Conservation (phyloP, 1,284 basidiomycete genomes). For the Mycosarcoma mackinlayi region DNA sequence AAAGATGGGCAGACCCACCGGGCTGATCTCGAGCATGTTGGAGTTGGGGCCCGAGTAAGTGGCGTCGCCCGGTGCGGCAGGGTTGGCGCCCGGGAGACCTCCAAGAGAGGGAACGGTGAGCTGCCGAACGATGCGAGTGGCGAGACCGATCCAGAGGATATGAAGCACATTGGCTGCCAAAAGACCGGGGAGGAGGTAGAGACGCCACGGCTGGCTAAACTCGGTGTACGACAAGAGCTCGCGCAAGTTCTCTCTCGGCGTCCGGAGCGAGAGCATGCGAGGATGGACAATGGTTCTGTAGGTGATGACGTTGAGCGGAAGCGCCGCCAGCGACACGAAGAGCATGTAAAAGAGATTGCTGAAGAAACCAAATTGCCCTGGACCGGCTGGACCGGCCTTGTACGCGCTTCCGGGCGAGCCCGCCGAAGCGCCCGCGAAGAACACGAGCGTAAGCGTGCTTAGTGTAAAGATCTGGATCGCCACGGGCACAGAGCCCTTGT, state of each 20-base stretch:
- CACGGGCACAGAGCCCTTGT: constrained; percentile 56
- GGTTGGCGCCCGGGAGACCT: constrained; percentile 40
- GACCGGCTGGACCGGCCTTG: constrained; percentile 55
- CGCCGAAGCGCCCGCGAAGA: constrained; percentile 42
- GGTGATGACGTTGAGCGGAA: constrained; percentile 62
- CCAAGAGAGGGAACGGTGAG: constrained; percentile 55
- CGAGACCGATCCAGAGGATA: constrained; percentile 57
- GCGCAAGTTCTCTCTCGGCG: constrained; percentile 45
- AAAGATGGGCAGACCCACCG: constrained; percentile 55
- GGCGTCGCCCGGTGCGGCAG: constrained; percentile 47
- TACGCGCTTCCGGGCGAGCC: constrained; percentile 52
- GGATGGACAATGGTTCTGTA: constrained; percentile 64
- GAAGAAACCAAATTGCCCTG: constrained; percentile 60
- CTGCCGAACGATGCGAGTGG: constrained; percentile 55
- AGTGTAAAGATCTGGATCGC: constrained; percentile 47
- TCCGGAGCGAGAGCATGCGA: constrained; percentile 42
- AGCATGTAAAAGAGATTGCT: constrained; percentile 58
- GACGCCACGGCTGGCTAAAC: constrained; percentile 59
- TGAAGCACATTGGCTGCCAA: constrained; percentile 54
- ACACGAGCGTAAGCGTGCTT: constrained; percentile 49
- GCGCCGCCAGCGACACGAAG: constrained; percentile 46
- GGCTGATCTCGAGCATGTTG: constrained; percentile 45
- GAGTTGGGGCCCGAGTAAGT: constrained; percentile 56
- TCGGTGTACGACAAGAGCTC: constrained; percentile 60
- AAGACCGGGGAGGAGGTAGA: constrained; percentile 62